These are phyloP conservation scores for Monosporascus sp. DNA, from an alignment of 2,329 filamentous ascomycete genomes.

Conservation along the genomic window DNA sequence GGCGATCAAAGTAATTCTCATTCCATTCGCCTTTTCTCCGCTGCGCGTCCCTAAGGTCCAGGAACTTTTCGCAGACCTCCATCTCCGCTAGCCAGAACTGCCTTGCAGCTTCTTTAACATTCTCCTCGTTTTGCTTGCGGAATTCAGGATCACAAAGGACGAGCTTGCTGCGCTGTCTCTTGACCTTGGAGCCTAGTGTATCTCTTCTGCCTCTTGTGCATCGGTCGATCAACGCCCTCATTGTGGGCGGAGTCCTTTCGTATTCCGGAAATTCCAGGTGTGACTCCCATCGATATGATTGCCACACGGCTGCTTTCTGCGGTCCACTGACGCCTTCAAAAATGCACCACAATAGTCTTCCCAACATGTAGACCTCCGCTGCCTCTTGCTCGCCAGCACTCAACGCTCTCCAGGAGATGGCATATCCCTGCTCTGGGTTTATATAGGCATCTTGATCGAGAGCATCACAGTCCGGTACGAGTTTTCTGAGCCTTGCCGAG, in stretches of 20 bases:
- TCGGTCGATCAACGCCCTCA: slow-evolving; percentile 44
- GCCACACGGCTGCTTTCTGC: slow-evolving; percentile 52
- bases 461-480: slow-evolving; percentile 44
- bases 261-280: slow-evolving; percentile 53
- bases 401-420: slow-evolving; percentile 53
- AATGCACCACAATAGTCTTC: slow-evolving; percentile 57
- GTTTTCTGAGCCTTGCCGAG: slow-evolving; percentile 32
- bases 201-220: slow-evolving; percentile 46
- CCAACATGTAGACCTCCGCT: slow-evolving; percentile 59
- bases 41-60: slow-evolving; percentile 35
- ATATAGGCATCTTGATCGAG: slow-evolving; percentile 39
- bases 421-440: slow-evolving; percentile 47
- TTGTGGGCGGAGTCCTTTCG: slow-evolving; percentile 37
- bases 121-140: slow-evolving; percentile 28
- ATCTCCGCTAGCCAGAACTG: slow-evolving; percentile 48
- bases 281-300: slow-evolving; percentile 54
- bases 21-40: slow-evolving; percentile 39
- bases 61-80: slow-evolving; percentile 41
- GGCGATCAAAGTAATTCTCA: slow-evolving; percentile 46
- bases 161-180: slow-evolving; percentile 41
- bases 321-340: slow-evolving; percentile 57
- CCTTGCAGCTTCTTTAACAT: slow-evolving; percentile 29
- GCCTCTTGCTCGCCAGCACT: slow-evolving; percentile 47
- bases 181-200: slow-evolving; percentile 40
- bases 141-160: slow-evolving; percentile 34